These are phyloP conservation scores for Aspergillus steynii DNA, from an alignment of 495 filamentous ascomycete genomes.

Conservation along the genomic window DNA sequence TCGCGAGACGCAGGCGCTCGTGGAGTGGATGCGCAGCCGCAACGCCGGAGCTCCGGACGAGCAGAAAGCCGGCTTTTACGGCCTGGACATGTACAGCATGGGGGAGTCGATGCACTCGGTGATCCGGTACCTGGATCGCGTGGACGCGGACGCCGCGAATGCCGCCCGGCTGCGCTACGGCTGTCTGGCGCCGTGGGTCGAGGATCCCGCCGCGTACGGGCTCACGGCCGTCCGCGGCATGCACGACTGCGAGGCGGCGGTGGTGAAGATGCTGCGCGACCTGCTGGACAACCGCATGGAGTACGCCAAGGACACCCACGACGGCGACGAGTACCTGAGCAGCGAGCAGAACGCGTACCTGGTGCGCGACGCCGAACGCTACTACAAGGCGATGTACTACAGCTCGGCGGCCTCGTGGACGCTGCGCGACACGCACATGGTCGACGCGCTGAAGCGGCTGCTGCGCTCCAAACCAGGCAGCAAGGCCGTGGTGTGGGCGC, in stretches of 20 bases:
- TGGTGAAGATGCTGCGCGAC: constrained; percentile 48
- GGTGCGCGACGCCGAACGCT: constrained; percentile 56
- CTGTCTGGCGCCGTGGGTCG: constrained; percentile 51
- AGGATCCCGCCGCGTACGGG: constrained; percentile 55
- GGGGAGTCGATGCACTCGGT: constrained; percentile 52
- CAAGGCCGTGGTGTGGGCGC: constrained; percentile 61
- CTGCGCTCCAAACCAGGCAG: constrained; percentile 41
- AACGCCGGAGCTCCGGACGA: constrained; percentile 37
- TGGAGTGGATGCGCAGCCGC: constrained; percentile 56
- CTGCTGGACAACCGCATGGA: constrained; percentile 47
- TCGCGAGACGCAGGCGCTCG: constrained; percentile 52
- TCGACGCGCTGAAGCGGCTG: constrained; percentile 51
- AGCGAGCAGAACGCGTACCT: constrained; percentile 57
- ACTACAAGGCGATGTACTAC: constrained; percentile 62
- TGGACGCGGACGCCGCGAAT: constrained; percentile 49
- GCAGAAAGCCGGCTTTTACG: constrained; percentile 52
- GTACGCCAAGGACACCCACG: constrained; percentile 30
- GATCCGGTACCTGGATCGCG: constrained; percentile 51
- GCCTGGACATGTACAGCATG: constrained; percentile 57
- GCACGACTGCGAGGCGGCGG: constrained; percentile 49
- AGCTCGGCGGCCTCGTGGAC: constrained; percentile 57
- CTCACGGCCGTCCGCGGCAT: constrained; percentile 46
- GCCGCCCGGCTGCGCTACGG: constrained; percentile 48
- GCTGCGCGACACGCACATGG: constrained; percentile 59
- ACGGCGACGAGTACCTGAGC: constrained; percentile 55